These are phyloP conservation scores for Clitoria ternatea DNA, from an alignment of 306 rosid species.

Conservation along the genomic window DNA sequence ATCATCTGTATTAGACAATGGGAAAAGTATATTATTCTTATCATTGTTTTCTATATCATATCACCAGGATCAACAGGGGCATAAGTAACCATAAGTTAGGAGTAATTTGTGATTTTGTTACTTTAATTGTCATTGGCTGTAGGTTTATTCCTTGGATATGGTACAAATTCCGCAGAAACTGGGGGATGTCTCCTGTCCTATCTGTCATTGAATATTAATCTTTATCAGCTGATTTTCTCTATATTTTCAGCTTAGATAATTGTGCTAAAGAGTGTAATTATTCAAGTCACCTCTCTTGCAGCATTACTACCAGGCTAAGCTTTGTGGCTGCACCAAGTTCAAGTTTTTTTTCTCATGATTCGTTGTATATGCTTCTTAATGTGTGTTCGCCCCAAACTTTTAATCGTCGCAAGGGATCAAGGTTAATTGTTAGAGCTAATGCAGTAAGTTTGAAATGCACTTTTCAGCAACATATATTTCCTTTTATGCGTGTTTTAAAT, in stretches of 20 bases:
- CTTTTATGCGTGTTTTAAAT: not conserved
- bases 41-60: constrained; percentile 6
- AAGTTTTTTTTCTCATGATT: constrained; percentile 55
- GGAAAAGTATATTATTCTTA: not conserved
- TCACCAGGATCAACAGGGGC: not conserved
- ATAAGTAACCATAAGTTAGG: not conserved
- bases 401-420: constrained; percentile 47
- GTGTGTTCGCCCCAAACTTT: constrained; percentile 38
- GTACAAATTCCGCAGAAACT: not conserved
- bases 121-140: not conserved
- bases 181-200: not conserved
- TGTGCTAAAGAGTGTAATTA: constrained; percentile 16
- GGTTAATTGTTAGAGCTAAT: constrained; percentile 73
- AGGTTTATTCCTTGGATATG: not conserved
- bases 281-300: constrained; percentile 37
- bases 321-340: constrained; percentile 53
- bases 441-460: constrained; percentile 48
- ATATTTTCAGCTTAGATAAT: not conserved
- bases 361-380: constrained; percentile 40
- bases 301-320: constrained; percentile 42
- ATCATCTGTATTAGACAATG: not conserved
- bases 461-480: constrained; percentile 4
- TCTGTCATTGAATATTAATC: not conserved
- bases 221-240: not conserved
- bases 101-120: not conserved